These are phyloP conservation scores for Papilionanthe hybrid DNA, from an alignment of 116 monocot species.

Conservation along the genomic window DNA sequence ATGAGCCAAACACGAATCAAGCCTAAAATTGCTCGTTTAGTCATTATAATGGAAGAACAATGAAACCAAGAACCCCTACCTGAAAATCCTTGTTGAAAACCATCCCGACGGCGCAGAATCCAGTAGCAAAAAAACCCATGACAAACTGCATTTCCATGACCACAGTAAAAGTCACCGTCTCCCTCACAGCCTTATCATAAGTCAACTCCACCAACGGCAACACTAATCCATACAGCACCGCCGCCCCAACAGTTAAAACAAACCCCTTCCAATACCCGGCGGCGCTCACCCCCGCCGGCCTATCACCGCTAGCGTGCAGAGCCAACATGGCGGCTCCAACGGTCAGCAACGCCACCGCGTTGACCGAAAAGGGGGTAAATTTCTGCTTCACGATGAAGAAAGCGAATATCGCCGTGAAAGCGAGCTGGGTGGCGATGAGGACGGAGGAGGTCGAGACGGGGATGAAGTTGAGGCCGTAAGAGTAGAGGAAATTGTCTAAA, in stretches of 20 bases:
- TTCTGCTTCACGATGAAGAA: conserved; percentile 23
- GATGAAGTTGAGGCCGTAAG: conserved; percentile 23
- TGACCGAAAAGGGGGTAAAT: conserved; percentile 26
- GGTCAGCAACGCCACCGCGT: conserved; percentile 22
- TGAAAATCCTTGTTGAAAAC: conserved; percentile 30
- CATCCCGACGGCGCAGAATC: conserved; percentile 29
- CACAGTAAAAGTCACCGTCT: conserved; percentile 20
- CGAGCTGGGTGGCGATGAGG: conserved; percentile 22
- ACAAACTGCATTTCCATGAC: conserved; percentile 43
- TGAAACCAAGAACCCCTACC: not conserved
- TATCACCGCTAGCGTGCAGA: conserved; percentile 4
- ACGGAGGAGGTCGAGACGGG: conserved; percentile 29
- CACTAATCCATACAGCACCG: conserved; percentile 22
- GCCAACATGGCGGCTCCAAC: conserved; percentile 22
- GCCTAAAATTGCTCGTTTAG: too few species aligned
- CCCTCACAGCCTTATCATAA: conserved; percentile 16
- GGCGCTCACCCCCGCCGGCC: conserved; percentile 16
- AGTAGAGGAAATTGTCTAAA: conserved; percentile 18
- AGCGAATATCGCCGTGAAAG: conserved; percentile 34
- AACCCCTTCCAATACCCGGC: conserved; percentile 21
- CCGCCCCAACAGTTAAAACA: conserved; percentile 12
- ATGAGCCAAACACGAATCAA: too few species aligned
- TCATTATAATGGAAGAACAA: too few species aligned
- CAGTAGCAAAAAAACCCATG: conserved; percentile 33
- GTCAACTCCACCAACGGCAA: conserved; percentile 30